phyloP scores from a whole-genome alignment of 495 filamentous ascomycete genomes.

The Lophium mytilinum region DNA sequence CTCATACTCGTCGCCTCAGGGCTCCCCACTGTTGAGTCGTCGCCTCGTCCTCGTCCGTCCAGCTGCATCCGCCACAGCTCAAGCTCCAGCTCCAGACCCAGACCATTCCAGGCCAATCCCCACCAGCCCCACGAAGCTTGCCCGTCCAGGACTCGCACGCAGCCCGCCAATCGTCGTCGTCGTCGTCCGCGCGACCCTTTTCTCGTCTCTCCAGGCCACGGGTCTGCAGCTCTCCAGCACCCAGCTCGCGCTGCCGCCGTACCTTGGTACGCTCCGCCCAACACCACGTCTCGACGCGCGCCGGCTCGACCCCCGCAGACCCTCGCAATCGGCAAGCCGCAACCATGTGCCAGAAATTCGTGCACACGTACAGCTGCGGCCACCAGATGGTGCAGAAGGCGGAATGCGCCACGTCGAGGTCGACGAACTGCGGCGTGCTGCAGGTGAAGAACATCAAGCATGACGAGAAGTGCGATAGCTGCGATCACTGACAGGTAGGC shows the following conservation, averaged over 20 bases:
- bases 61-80: too few relatives aligned
- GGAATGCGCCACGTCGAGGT: constrained; percentile 32
- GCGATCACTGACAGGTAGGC: constrained; percentile 27
- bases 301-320: constrained; percentile 5
- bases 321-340: neutral
- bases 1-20: too few relatives aligned
- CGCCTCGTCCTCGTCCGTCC: too few relatives aligned
- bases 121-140: neutral
- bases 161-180: neutral
- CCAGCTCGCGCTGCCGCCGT: neutral
- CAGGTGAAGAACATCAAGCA: constrained; percentile 32
- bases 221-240: neutral
- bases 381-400: constrained; percentile 26
- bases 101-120: too few relatives aligned
- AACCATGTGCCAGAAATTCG: constrained; percentile 32
- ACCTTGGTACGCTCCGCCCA: neutral
- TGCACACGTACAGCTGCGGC: constrained; percentile 32
- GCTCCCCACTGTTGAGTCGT: too few relatives aligned
- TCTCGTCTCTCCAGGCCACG: neutral
- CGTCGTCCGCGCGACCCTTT: neutral
- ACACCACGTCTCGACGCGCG: neutral
- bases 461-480: constrained; percentile 33
- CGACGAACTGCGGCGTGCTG: constrained; percentile 18
- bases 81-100: too few relatives aligned
- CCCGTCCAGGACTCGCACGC: neutral